Base-by-base conservation (phyloP, 1,139 yeast genomes). In the Candida glucosophila region DNA sequence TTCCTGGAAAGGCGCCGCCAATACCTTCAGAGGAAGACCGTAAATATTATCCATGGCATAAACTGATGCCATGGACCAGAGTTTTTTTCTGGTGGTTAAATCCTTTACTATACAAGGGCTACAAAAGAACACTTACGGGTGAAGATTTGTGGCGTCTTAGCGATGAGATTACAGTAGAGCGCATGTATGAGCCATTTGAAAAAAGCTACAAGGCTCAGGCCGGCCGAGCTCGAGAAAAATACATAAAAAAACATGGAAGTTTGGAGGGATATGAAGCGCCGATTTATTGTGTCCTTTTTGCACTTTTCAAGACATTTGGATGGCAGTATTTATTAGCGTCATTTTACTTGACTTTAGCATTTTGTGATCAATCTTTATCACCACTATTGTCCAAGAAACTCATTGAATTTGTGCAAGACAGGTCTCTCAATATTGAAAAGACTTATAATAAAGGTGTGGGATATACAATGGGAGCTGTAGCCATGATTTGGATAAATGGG, bases 21-120 rank as follows among this genome's bases (percentile, higher is more conserved):
- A 34, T 62, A 6, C 51, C 54, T 5, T 19, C 37, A 3, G 55
- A 49, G n/a, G 63, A 58, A 15, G 69, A 63, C 27, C 41, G 70
- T 21, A 39, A 39, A 18, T 38, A 43, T 2, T 63, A 59, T 35
- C 68, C 67, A 4, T 59, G 66, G 64, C 47, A 48, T 22, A 29
- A 23, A 6, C 38, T 49, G 8, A 53, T 50, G 29, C 24, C 36
- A 4, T 19, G 58, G 12, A 42, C 37, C 23, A 47, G 56, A 33
- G 38, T 55, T 17, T 42, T 60, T 4, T 63, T 63, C 33, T 48
- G 47, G 45, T 63, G 71, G 70, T 43, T 63, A 29, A 48, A 52
- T 47, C 68, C 69, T 7, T 45, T 61, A 7, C 39, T 63, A 31
- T 35, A 41, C 19, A 58, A 54, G 33, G 71, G 70, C 9, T 64